These are phyloP conservation scores for Sporothrix variecibatus DNA, from an alignment of 2,329 filamentous ascomycete genomes.

Conservation along the genomic window DNA sequence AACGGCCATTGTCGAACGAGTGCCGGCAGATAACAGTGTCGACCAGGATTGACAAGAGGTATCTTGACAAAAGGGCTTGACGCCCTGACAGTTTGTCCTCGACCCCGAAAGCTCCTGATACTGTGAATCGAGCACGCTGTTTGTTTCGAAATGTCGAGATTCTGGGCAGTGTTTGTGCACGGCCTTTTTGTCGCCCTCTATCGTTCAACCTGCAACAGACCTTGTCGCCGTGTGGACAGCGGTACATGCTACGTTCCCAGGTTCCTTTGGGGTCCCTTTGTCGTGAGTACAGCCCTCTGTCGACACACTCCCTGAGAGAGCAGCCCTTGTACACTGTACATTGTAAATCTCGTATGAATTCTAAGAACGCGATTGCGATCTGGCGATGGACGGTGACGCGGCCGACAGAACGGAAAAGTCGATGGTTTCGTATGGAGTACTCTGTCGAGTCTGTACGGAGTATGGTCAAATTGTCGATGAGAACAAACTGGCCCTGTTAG, in stretches of 20 bases:
- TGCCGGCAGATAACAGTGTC: not conserved
- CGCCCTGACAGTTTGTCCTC: not conserved
- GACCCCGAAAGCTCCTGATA: not conserved
- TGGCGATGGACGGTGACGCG: slow-evolving; percentile 6
- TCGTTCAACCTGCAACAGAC: not conserved
- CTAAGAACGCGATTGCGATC: not conserved
- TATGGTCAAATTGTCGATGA: not conserved
- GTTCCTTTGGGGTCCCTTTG: not conserved
- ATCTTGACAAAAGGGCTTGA: not conserved
- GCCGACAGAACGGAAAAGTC: not conserved
- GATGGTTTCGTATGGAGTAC: no score
- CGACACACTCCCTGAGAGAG: not conserved
- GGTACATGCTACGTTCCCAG: not conserved
- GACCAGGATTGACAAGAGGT: not conserved
- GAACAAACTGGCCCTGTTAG: not conserved
- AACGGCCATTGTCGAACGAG: not conserved
- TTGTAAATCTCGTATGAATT: not conserved
- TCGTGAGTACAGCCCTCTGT: not conserved
- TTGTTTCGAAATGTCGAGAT: not conserved
- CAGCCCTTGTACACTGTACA: not conserved
- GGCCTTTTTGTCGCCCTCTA: not conserved
- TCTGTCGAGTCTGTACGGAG: not conserved
- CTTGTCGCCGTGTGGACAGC: not conserved
- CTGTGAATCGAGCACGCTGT: slow-evolving; percentile 2
- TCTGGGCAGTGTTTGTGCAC: not conserved